phyloP scores from a whole-genome alignment of 495 filamentous ascomycete species.

The Delitschia confertaspora region DNA sequence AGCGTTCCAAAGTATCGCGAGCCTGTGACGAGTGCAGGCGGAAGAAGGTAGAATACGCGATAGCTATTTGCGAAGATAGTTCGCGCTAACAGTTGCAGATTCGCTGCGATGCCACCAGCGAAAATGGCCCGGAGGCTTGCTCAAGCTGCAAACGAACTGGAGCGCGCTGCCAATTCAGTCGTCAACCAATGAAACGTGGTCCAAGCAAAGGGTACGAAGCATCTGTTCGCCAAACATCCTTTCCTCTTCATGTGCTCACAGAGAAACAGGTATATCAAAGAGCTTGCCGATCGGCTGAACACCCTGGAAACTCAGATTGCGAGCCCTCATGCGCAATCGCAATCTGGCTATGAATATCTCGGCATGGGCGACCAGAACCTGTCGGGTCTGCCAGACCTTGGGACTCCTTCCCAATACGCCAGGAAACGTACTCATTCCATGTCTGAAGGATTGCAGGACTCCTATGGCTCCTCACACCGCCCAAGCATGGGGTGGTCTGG shows the following conservation, averaged over 20 bases:
- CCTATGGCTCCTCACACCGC: constrained; percentile 38
- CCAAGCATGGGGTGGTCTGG: constrained; percentile 17
- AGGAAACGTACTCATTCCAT: constrained; percentile 52
- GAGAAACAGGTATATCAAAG: constrained; percentile 75
- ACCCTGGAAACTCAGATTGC: constrained; percentile 57
- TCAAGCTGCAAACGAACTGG: constrained; percentile 75
- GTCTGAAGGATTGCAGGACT: constrained; percentile 45
- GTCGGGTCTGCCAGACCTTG: constrained; percentile 18
- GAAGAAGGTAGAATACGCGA: constrained; percentile 77
- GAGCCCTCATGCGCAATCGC: constrained; percentile 6
- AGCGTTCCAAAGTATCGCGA: constrained; percentile 83
- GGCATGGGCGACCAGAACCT: constrained; percentile 11
- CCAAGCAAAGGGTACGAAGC: constrained; percentile 78
- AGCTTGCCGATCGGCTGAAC: constrained; percentile 80
- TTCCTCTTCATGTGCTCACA: not conserved
- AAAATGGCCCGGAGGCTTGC: constrained; percentile 69
- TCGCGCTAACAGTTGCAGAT: constrained; percentile 45
- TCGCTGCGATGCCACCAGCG: constrained; percentile 80
- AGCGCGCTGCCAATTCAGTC: constrained; percentile 75
- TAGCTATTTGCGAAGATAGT: not conserved
- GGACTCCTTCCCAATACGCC: constrained; percentile 34
- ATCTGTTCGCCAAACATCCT: not conserved
- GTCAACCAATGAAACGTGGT: constrained; percentile 88
- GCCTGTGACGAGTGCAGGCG: constrained; percentile 93
- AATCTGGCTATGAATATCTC: constrained; percentile 13